Conservation (phyloP, 2,329 filamentous ascomycete species). For the Aspergillus awamori region DNA sequence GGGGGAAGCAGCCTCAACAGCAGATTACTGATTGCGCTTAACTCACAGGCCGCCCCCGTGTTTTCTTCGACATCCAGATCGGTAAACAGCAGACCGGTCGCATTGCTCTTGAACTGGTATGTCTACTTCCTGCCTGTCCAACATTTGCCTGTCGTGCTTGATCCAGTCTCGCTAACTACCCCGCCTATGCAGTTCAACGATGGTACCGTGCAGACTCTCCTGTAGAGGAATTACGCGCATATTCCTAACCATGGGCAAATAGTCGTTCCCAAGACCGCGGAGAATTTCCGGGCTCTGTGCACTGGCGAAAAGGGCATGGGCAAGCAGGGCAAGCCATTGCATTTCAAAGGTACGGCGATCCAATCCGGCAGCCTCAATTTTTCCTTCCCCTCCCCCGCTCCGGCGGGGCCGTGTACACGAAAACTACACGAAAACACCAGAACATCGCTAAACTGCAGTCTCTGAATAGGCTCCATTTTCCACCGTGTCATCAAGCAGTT, state of each 20-base stretch:
- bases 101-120: slow-evolving; percentile 80
- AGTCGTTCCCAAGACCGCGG: slow-evolving; percentile 90
- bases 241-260: slow-evolving; percentile 52
- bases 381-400: slow-evolving; percentile 3
- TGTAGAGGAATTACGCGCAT: background rate
- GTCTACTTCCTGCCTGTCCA: slow-evolving; percentile 29
- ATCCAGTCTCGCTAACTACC: slow-evolving; percentile 13
- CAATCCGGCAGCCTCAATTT: background rate
- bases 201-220: slow-evolving; percentile 37
- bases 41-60: slow-evolving; percentile 65
- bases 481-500: slow-evolving; percentile 98
- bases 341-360: slow-evolving; percentile 70
- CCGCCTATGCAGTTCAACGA: slow-evolving; percentile 49
- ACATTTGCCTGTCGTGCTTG: background rate
- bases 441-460: background rate
- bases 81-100: slow-evolving; percentile 73
- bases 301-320: slow-evolving; percentile 91
- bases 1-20: slow-evolving; percentile 24
- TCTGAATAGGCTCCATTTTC: slow-evolving; percentile 69
- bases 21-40: slow-evolving; percentile 17
- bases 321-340: slow-evolving; percentile 78
- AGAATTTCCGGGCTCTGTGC: slow-evolving; percentile 94
- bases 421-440: background rate
- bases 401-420: background rate
- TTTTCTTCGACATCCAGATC: slow-evolving; percentile 92